Conservation (phyloP, 352 stramenopile species). For the Phytophthora agathidicida region DNA sequence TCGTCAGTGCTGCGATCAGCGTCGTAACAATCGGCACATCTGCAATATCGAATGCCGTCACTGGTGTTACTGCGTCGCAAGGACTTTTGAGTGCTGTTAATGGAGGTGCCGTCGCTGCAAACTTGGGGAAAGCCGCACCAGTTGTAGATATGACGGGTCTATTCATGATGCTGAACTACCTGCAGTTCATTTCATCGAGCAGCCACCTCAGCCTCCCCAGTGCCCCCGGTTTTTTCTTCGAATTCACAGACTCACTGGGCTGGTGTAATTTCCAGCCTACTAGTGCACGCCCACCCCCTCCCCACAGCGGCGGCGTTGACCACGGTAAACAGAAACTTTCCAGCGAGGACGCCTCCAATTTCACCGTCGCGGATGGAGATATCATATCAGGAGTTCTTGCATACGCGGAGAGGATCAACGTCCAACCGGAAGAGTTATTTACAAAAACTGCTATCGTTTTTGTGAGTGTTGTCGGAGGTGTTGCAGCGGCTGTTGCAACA, state of each 20-base stretch:
- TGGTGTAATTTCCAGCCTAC: constrained; percentile 63
- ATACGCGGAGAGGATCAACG: constrained; percentile 67
- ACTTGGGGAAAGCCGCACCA: constrained; percentile 28
- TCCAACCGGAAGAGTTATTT: constrained; percentile 74
- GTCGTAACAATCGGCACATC: constrained; percentile 43
- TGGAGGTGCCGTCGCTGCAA: constrained; percentile 4
- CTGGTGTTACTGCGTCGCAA: constrained; percentile 28
- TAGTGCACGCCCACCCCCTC: neutral
- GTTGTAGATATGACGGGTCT: constrained; percentile 57
- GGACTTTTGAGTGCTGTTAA: constrained; percentile 32
- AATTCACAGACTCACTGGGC: constrained; percentile 74
- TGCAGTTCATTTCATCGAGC: constrained; percentile 72
- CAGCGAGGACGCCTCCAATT: constrained; percentile 40
- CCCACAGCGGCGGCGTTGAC: constrained; percentile 8
- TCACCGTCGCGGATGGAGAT: constrained; percentile 67
- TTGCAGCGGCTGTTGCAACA: constrained; percentile 62
- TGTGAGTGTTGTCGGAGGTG: constrained; percentile 54
- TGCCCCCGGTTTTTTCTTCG: constrained; percentile 64
- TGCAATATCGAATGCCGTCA: constrained; percentile 28
- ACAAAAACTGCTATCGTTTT: constrained; percentile 77
- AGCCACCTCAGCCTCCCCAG: constrained; percentile 68
- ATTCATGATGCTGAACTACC: constrained; percentile 71
- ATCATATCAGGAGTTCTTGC: constrained; percentile 78
- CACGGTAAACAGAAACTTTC: constrained; percentile 26
- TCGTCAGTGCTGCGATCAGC: constrained; percentile 54